Conservation (phyloP, 306 rosid species). For the Fagus crenata region DNA sequence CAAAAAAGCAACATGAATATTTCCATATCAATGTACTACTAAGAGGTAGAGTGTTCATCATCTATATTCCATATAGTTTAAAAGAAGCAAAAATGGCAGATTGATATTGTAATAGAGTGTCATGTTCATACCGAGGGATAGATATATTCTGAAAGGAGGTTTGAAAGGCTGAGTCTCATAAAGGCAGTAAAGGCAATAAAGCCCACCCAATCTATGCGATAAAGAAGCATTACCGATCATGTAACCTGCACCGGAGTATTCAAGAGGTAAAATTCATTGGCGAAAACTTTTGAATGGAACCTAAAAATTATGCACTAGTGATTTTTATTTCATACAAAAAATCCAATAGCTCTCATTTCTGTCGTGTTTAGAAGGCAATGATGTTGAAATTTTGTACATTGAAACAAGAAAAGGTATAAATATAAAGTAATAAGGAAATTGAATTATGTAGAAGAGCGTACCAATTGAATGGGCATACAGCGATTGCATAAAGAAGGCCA, state of each 20-base stretch:
- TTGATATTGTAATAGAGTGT: background rate
- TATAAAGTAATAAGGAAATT: background rate
- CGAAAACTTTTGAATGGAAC: background rate
- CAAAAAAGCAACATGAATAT: no score
- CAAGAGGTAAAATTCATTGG: constrained; percentile 7
- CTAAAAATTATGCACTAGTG: background rate
- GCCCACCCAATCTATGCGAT: constrained; percentile 66
- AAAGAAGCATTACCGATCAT: constrained; percentile 49
- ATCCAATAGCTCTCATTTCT: background rate
- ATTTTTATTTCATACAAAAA: background rate
- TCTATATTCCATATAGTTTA: no score
- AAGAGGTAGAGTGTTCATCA: no score
- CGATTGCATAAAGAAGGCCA: constrained; percentile 88
- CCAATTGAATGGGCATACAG: constrained; percentile 77
- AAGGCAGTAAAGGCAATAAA: constrained; percentile 80
- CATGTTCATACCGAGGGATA: constrained; percentile 64
- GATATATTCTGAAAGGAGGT: constrained; percentile 69
- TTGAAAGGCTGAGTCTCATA: constrained; percentile 84
- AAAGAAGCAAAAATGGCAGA: no score
- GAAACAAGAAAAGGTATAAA: no score
- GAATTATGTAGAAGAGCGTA: constrained; percentile 27
- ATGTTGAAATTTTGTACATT: no score
- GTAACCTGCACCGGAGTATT: constrained; percentile 55
- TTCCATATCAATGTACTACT: no score
- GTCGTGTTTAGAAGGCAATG: no score